These are phyloP conservation scores for Cyphellophora attinorum DNA, from an alignment of 2,329 filamentous ascomycete genomes.

Conservation along the genomic window DNA sequence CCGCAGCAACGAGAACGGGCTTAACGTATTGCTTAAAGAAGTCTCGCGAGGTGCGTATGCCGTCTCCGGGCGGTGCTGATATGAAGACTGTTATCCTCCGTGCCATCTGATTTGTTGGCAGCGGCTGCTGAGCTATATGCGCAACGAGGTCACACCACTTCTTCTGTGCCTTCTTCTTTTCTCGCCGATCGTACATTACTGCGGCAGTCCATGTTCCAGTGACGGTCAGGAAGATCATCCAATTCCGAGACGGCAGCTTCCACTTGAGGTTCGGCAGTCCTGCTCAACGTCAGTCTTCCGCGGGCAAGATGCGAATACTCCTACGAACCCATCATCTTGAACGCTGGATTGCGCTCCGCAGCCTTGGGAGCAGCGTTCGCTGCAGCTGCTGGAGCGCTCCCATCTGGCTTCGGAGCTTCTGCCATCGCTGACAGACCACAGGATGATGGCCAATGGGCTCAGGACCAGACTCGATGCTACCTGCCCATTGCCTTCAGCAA, in stretches of 20 bases:
- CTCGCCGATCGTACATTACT: constrained; percentile 82
- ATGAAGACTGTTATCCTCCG: constrained; percentile 81
- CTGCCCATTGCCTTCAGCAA: too few relatives aligned
- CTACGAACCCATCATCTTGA: constrained; percentile 56
- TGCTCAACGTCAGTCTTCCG: constrained; percentile 22
- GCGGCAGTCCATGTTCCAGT: constrained; percentile 68
- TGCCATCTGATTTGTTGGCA: constrained; percentile 64
- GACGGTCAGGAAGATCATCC: constrained; percentile 87
- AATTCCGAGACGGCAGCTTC: constrained; percentile 88
- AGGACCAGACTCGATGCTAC: too few relatives aligned
- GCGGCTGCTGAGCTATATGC: constrained; percentile 67
- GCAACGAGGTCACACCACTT: constrained; percentile 83
- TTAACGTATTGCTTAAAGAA: constrained; percentile 96
- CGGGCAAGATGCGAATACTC: background rate
- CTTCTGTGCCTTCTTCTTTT: constrained; percentile 74
- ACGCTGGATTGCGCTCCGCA: constrained; percentile 56
- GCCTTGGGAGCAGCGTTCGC: constrained; percentile 32
- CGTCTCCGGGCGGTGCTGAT: constrained; percentile 76
- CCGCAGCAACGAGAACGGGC: constrained; percentile 78
- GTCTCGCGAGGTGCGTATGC: constrained; percentile 73
- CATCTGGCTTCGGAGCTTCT: constrained; percentile 25
- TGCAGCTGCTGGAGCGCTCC: constrained; percentile 20
- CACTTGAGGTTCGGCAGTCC: constrained; percentile 75
- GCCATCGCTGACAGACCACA: constrained; percentile 28
- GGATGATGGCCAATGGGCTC: too few relatives aligned